Evolutionary conservation across 257 asterid species (phyloP).

Genomic region (Nicotiana otophora): DNA sequence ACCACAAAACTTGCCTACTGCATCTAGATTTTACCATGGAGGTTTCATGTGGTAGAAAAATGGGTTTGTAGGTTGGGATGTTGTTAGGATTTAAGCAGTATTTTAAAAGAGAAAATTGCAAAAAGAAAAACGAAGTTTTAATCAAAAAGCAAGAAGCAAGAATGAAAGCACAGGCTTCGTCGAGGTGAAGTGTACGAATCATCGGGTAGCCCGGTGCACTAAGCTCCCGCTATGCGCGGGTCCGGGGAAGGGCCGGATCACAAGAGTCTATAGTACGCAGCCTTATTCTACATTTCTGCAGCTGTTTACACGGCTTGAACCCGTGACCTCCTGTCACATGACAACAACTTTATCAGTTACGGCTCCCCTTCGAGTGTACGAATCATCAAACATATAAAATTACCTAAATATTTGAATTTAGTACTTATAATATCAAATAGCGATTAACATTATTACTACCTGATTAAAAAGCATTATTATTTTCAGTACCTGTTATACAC

Average conservation of each 20-base stretch:
- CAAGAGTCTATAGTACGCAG: no score
- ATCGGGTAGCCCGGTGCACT: not conserved
- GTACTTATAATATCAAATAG: not conserved
- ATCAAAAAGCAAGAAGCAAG: not conserved
- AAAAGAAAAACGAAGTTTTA: not conserved
- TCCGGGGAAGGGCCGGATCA: no score
- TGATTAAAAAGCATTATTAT: not conserved
- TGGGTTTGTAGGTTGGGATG: not conserved
- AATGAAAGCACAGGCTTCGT: no score
- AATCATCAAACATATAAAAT: not conserved
- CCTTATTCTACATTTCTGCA: no score
- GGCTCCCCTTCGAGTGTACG: not conserved
- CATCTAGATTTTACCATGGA: not conserved
- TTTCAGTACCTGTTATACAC: not conserved
- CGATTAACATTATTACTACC: not conserved
- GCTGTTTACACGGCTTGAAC: no score
- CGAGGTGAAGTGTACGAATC: not conserved
- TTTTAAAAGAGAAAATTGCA: not conserved
- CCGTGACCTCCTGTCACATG: no score
- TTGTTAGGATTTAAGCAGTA: not conserved
- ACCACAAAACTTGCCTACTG: not conserved
- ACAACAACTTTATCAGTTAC: no score
- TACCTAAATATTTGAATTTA: not conserved
- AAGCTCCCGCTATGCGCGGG: no score
- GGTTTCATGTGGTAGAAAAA: not conserved